Evolutionary conservation across 1,139 yeast genomes (phyloP).

Genomic region (Yamadazyma atmosphaerica): DNA sequence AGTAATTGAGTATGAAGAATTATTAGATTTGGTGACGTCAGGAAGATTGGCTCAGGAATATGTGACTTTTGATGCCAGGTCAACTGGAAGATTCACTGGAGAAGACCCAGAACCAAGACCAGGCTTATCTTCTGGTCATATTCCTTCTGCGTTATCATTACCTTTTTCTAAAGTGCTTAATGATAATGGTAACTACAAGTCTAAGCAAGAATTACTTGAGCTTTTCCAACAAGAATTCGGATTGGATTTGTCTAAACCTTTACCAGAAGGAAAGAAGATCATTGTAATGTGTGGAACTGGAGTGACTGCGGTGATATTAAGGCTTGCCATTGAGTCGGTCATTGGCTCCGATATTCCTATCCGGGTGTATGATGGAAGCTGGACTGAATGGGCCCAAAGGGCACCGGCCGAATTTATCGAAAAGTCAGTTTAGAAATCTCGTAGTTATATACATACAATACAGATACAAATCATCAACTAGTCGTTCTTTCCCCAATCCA

Average conservation of each 20-base stretch:
- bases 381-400: constrained; percentile 71
- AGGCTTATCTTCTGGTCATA: constrained; percentile 85
- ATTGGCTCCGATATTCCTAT: constrained; percentile 66
- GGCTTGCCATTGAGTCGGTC: constrained; percentile 44
- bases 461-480: too few species aligned
- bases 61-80: constrained; percentile 77
- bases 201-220: constrained; percentile 42
- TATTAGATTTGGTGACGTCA: constrained; percentile 52
- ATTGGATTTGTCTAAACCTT: constrained; percentile 30
- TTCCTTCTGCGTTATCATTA: constrained; percentile 75
- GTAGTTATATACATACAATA: constrained; percentile 1
- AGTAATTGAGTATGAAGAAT: constrained; percentile 65
- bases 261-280: constrained; percentile 51
- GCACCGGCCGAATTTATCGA: constrained; percentile 38
- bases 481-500: too few species aligned
- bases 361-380: constrained; percentile 88
- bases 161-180: constrained; percentile 68
- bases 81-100: constrained; percentile 74
- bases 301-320: constrained; percentile 85
- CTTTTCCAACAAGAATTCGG: constrained; percentile 44
- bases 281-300: constrained; percentile 95
- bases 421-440: too few species aligned
- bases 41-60: constrained; percentile 50
- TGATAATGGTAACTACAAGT: constrained; percentile 48
- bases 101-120: constrained; percentile 83